These are phyloP conservation scores for Mucor plumbeus DNA, from an alignment of 371 early-diverging fungal genomes.

Conservation along the genomic window DNA sequence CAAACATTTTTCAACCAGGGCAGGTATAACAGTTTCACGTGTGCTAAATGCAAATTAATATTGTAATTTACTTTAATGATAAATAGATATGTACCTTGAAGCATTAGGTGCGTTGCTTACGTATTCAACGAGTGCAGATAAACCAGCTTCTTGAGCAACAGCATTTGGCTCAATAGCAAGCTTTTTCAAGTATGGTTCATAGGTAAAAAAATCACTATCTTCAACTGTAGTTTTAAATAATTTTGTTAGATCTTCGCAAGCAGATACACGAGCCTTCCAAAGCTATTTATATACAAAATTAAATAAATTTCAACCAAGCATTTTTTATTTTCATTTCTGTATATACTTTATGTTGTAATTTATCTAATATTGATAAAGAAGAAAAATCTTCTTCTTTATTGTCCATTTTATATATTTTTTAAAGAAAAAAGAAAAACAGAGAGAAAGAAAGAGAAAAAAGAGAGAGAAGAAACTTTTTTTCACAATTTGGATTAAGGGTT, in stretches of 20 bases:
- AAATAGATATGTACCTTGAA: constrained; percentile 51
- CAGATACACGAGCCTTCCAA: constrained; percentile 94
- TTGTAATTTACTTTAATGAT: not conserved
- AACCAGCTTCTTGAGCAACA: constrained; percentile 90
- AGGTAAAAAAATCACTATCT: constrained; percentile 73
- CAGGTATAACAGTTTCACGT: constrained; percentile 75
- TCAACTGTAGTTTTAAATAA: constrained; percentile 66
- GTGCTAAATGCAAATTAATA: constrained; percentile 44
- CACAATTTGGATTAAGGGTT: too few species aligned
- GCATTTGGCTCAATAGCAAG: constrained; percentile 88
- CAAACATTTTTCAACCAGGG: constrained; percentile 89
- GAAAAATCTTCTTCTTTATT: constrained; percentile 70
- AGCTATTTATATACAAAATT: constrained; percentile 51
- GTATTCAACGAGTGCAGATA: constrained; percentile 76
- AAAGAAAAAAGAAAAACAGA: not conserved
- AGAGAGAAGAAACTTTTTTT: not conserved
- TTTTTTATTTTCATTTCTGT: too few species aligned
- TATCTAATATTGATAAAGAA: constrained; percentile 67
- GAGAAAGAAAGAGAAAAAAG: constrained; percentile 9
- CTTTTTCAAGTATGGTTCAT: constrained; percentile 74
- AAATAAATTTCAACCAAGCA: not conserved
- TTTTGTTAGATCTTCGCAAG: constrained; percentile 83
- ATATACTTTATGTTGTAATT: constrained; percentile 75
- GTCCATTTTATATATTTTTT: constrained; percentile 6
- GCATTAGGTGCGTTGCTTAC: constrained; percentile 85